phyloP scores from a whole-genome alignment of 2,329 filamentous ascomycete species.

The Penicillium oxalicum region DNA sequence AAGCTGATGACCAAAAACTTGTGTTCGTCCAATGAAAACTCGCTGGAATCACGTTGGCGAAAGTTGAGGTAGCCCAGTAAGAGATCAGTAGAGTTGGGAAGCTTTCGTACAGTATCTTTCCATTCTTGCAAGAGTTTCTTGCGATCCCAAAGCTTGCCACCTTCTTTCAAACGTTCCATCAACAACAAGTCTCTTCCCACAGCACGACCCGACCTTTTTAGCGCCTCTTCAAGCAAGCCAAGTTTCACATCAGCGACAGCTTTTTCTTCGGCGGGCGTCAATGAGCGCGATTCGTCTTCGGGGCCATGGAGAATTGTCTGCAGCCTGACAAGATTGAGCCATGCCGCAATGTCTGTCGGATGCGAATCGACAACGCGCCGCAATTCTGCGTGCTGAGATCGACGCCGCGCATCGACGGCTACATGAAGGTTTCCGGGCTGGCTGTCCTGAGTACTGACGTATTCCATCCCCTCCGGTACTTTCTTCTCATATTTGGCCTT shows the following conservation, averaged over 20 bases:
- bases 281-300: slow-evolving; percentile 27
- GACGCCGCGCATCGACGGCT: slow-evolving; percentile 42
- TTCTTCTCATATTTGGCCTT: slow-evolving; percentile 50
- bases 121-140: slow-evolving; percentile 59
- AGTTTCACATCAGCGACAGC: slow-evolving; percentile 75
- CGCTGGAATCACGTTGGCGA: slow-evolving; percentile 59
- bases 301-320: slow-evolving; percentile 60
- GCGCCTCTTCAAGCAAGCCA: slow-evolving; percentile 70
- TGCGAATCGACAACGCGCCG: slow-evolving; percentile 57
- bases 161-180: slow-evolving; percentile 66
- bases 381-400: slow-evolving; percentile 48
- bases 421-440: slow-evolving; percentile 31
- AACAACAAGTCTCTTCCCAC: slow-evolving; percentile 56
- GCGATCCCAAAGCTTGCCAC: slow-evolving; percentile 65
- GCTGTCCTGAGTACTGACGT: slow-evolving; percentile 45
- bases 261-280: slow-evolving; percentile 56
- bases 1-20: slow-evolving; percentile 56
- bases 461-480: slow-evolving; percentile 44
- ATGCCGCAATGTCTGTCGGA: slow-evolving; percentile 63
- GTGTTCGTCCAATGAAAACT: slow-evolving; percentile 63
- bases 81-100: slow-evolving; percentile 55
- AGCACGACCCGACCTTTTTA: slow-evolving; percentile 50
- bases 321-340: slow-evolving; percentile 72
- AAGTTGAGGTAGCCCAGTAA: slow-evolving; percentile 72
- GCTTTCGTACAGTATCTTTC: slow-evolving; percentile 53